These are phyloP conservation scores for Gossypium gossypioides DNA, from an alignment of 441 rosid species.

Conservation along the genomic window DNA sequence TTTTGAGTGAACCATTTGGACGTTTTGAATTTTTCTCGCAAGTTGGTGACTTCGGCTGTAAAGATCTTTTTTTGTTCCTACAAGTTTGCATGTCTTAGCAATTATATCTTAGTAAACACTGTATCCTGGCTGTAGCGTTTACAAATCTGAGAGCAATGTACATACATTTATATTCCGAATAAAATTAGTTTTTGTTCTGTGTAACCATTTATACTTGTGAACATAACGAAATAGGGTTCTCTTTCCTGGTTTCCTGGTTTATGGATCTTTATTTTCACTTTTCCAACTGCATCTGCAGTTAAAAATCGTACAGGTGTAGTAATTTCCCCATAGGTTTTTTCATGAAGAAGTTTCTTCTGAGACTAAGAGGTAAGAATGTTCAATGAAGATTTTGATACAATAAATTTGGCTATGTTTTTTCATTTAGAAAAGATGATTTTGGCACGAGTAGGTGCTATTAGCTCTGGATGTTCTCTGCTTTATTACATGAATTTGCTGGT, in stretches of 20 bases:
- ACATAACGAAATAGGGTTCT: background rate
- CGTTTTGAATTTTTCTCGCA: slow-evolving; percentile 48
- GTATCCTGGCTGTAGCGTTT: slow-evolving; percentile 47
- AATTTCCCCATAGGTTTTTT: background rate
- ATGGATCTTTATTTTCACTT: background rate
- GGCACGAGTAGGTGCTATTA: background rate
- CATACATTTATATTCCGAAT: slow-evolving; percentile 66
- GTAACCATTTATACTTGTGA: slow-evolving; percentile 5
- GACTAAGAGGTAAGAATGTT: background rate
- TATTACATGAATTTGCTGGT: slow-evolving; percentile 7
- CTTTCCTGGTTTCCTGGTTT: slow-evolving; percentile 4
- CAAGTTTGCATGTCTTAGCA: slow-evolving; percentile 43
- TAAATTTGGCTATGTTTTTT: background rate
- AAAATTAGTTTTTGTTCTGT: slow-evolving; percentile 41
- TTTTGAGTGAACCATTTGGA: slow-evolving; percentile 38
- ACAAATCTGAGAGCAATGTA: slow-evolving; percentile 58
- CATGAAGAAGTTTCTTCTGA: slow-evolving; percentile 4
- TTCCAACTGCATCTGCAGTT: slow-evolving; percentile 8
- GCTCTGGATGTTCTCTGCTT: background rate
- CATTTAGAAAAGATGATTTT: background rate
- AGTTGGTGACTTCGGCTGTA: slow-evolving; percentile 58
- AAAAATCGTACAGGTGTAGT: slow-evolving; percentile 12
- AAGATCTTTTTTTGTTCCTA: slow-evolving; percentile 36
- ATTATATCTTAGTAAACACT: slow-evolving; percentile 48
- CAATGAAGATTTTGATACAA: background rate